Base-by-base conservation (phyloP, 129 eudicot species). In the Gnaphalium uliginosum region DNA sequence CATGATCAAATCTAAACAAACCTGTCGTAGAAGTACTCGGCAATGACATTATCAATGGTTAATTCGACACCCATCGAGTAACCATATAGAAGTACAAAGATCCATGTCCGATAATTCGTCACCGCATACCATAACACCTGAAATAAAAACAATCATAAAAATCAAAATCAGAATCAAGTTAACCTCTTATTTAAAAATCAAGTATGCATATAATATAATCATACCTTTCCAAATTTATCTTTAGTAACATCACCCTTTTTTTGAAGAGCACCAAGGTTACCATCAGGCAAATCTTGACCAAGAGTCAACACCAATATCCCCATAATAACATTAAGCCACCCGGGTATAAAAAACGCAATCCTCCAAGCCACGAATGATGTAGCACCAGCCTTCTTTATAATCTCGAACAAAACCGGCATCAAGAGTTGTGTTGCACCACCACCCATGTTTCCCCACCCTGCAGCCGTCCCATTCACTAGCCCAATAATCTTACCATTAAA, bases 371-470 rank as follows among this genome's bases (percentile, higher is more conserved):
- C 83, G 14, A 88, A 88, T 14, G 86, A 81, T 1, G 89, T 80
- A 2, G 92, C 87, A 1, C 89, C 89, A 0, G 78, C 78, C 51
- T 18, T 68, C 61, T 72, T 70, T 27, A 85, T 88, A 2, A 80
- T 35, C 72, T 88, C 89, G 6, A 67, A 85, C 30, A 88, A 53
- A 53, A 88, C 51, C 17, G 89, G 92, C 92, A 88, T 87, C 50
- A 87, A 21, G 0, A 87, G 83, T 68, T 87, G 91, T 2, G 91
- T 87, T 0, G 88, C 88, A 9, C 89, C 91, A 1, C 91, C 91
- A 3, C 91, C 91, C 88, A 87, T 85, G 73, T 87, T 87, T 15
- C 88, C 91, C 91, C 91, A 87, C 8, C 91, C 91, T 9, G 91
- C 91, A 2, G 91, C 91, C 0, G 88, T 73, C 43, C 91, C 91